Evolutionary conservation across 116 monocot genomes (phyloP).

Genomic region (Thalassia testudinum): DNA sequence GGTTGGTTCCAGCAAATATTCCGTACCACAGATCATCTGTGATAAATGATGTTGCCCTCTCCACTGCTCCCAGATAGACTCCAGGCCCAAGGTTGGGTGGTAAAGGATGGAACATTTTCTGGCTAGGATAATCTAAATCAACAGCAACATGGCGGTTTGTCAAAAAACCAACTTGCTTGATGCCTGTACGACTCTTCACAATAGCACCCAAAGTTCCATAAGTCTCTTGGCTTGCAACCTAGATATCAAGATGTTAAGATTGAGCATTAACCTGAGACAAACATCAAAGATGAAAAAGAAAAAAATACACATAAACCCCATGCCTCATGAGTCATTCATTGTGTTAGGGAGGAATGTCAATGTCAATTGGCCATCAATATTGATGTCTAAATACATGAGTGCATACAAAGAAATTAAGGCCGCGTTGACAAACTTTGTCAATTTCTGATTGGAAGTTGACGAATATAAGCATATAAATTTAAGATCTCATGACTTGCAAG

Average conservation of each 20-base stretch:
- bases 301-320: no score
- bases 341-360: no score
- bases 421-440: no score
- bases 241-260: not conserved
- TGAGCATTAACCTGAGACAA: no score
- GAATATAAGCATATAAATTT: no score
- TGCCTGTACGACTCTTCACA: conserved; percentile 39
- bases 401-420: no score
- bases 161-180: conserved; percentile 46
- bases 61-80: conserved; percentile 39
- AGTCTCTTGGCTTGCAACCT: conserved; percentile 47
- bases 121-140: conserved; percentile 44
- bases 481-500: no score
- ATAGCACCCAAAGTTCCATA: conserved; percentile 54
- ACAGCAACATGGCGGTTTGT: conserved; percentile 53
- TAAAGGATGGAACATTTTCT: conserved; percentile 55
- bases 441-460: no score
- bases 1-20: conserved; percentile 33
- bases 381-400: no score
- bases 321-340: no score
- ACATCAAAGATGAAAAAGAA: no score
- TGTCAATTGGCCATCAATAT: no score
- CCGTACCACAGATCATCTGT: conserved; percentile 50
- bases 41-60: conserved; percentile 36
- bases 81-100: conserved; percentile 52